Evolutionary conservation across 2,329 filamentous ascomycete genomes (phyloP), one percentile per base, ranked within the genome.

Genomic region (Aspergillus neotritici): DNA sequence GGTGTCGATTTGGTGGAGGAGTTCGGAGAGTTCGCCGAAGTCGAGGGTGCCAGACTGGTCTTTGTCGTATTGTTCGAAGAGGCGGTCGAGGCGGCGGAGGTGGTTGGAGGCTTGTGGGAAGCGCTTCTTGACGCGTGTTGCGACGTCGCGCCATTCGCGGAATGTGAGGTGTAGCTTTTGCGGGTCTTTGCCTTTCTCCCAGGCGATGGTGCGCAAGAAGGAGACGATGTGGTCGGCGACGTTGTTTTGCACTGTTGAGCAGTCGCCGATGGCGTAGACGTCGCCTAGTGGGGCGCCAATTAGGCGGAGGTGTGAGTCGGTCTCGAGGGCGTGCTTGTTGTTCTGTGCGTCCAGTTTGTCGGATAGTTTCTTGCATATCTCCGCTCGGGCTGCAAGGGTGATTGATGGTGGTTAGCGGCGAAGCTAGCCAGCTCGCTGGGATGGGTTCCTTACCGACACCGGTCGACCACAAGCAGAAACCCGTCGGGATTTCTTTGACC

Each of bases 381-480:
- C 78, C 4, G 87, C 86, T 62, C 94, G 93, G 0, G 90, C 70
- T 70, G 33, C 42, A 35, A 17, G 10, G 16, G 15, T 25, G 31
- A 35, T 3, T 52, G 31, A 39, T 25, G 15, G 36, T 11, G 0
- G 6, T 30, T 7, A 10, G 14, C 3, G 39, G 10, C 9, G 9
- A 14, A 12, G 31, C 2, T 9, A 25, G 21, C 6, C 3, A 25
- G 21, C 7, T 25, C 7, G 21, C 2, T 25, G 21, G 1, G 5
- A 25, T 25, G 25, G 8, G 15, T 25, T 17, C 63, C 70, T 61
- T 58, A 73, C 70, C 68, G 29, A 98, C 91, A 48, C 93, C 93
- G 0, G 93, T 98, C 0, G 93, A 97, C 93, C 93, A 98, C 11
- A 98, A 75, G 57, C 93, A 97, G 71, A 98, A 95, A 21, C 89